Conservation (phyloP, 768 basidiomycete genomes). For the Fomitopsis serialis region DNA sequence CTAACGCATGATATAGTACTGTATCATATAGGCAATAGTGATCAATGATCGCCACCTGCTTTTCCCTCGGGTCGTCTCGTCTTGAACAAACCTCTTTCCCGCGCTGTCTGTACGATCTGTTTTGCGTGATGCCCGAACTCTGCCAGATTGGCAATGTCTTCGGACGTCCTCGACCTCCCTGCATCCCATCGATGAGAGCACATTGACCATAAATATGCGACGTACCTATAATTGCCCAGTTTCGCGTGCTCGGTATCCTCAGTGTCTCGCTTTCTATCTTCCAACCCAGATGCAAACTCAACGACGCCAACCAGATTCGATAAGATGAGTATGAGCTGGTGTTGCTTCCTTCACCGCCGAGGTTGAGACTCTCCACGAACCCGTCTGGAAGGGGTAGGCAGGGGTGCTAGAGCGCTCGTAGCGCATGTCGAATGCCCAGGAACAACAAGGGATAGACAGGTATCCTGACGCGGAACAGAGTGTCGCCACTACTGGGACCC, state of each 20-base stretch:
- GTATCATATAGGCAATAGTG: too few relatives aligned
- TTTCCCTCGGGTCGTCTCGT: slow-evolving; percentile 71
- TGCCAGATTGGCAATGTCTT: slow-evolving; percentile 20
- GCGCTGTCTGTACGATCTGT: slow-evolving; percentile 50
- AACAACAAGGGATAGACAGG: slow-evolving; percentile 85
- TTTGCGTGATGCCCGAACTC: slow-evolving; percentile 40
- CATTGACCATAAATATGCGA: not conserved
- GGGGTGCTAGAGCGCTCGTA: slow-evolving; percentile 46
- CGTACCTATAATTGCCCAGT: slow-evolving; percentile 88
- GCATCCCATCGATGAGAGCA: too few relatives aligned
- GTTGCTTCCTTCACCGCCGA: slow-evolving; percentile 56
- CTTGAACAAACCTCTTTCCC: slow-evolving; percentile 65
- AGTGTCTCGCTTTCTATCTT: slow-evolving; percentile 79
- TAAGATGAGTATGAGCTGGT: slow-evolving; percentile 76
- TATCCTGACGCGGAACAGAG: slow-evolving; percentile 58
- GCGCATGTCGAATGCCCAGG: slow-evolving; percentile 71
- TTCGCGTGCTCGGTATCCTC: slow-evolving; percentile 89
- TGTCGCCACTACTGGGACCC: slow-evolving; percentile 81
- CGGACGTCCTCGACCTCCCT: slow-evolving; percentile 27
- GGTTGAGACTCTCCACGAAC: slow-evolving; percentile 41
- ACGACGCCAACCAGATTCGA: slow-evolving; percentile 77
- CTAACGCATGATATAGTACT: too few relatives aligned
- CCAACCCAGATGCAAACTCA: slow-evolving; percentile 79
- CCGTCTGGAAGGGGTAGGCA: slow-evolving; percentile 17
- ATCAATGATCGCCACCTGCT: slow-evolving; percentile 30